Conservation (phyloP, 2,329 filamentous ascomycete species). For the Biscogniauxia marginata region DNA sequence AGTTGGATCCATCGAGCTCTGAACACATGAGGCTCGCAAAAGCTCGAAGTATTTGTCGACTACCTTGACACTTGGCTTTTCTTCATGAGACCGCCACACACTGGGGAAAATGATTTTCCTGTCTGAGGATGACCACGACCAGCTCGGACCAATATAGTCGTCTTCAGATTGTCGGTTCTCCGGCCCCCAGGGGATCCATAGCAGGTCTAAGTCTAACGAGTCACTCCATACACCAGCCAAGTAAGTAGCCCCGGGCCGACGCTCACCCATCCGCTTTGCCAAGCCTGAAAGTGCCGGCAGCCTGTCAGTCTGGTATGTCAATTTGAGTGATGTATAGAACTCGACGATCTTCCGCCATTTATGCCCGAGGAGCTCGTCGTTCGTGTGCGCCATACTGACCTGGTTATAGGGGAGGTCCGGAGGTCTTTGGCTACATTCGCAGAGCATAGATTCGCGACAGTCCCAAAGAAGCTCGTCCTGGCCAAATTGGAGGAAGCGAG, state of each 20-base stretch:
- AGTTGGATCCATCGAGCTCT: constrained; percentile 5
- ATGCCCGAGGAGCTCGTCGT: constrained; percentile 1
- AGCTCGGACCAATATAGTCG: constrained; percentile 10
- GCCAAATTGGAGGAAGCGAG: constrained; percentile 12
- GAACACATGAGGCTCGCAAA: background rate
- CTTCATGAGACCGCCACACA: constrained; percentile 5
- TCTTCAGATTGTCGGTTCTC: background rate
- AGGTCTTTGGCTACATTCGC: constrained; percentile 8
- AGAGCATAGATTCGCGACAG: constrained; percentile 8
- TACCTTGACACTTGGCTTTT: constrained; percentile 2
- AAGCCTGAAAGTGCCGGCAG: constrained; percentile 12
- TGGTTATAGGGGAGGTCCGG: constrained; percentile 7
- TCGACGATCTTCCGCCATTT: constrained; percentile 11
- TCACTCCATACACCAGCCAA: constrained; percentile 13
- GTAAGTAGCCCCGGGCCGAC: constrained; percentile 1
- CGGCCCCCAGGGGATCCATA: constrained; percentile 8
- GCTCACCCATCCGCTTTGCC: constrained; percentile 8
- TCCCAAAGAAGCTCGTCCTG: constrained; percentile 13
- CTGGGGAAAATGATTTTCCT: constrained; percentile 8
- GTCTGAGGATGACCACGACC: constrained; percentile 7
- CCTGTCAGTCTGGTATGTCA: constrained; percentile 11
- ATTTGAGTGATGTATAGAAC: constrained; percentile 5
- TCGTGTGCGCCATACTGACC: background rate
- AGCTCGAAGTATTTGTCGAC: constrained; percentile 7
- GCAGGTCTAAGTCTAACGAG: constrained; percentile 10